A percentile compares a stretch with the other conserved stretches of the same genome.
Conservation (phyloP, 2,329 filamentous ascomycete genomes). For the Trichoderma harzianum region DNA sequence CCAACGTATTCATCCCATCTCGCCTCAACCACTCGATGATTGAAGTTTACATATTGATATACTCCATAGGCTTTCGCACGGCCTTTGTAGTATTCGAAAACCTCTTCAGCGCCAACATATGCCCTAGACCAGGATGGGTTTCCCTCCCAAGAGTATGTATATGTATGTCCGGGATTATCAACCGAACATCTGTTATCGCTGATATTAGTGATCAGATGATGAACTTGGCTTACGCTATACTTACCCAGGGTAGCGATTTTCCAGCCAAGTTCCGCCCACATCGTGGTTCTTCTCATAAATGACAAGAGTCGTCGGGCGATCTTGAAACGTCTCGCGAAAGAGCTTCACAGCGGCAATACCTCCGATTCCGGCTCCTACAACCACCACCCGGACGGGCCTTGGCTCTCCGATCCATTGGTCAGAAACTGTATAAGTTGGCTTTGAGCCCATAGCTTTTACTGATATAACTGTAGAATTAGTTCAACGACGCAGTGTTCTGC, state of each 20-base stretch:
- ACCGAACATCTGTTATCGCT: not conserved
- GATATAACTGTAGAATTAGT: not conserved
- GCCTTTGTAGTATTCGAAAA: not conserved
- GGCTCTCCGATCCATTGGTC: not conserved
- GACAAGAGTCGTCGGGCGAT: not conserved
- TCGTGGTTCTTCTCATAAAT: not conserved
- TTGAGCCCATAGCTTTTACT: not conserved
- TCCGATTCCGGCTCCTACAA: not conserved
- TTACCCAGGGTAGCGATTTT: not conserved
- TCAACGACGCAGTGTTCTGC: not conserved
- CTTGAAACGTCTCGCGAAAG: not conserved
- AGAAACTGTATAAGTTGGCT: not conserved
- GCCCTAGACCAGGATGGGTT: not conserved
- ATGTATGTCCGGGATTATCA: not conserved
- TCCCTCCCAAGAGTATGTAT: not conserved
- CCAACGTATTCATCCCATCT: not conserved
- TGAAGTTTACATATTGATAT: not conserved
- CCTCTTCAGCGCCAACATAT: not conserved
- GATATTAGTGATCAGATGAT: not conserved
- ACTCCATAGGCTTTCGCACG: not conserved
- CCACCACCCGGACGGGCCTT: not conserved
- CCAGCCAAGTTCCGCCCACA: not conserved
- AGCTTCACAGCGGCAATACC: not conserved
- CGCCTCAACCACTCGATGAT: not conserved
- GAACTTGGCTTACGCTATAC: not conserved